phyloP scores from a whole-genome alignment of 164 flowering plant species.

The Warburgia ugandensis region DNA sequence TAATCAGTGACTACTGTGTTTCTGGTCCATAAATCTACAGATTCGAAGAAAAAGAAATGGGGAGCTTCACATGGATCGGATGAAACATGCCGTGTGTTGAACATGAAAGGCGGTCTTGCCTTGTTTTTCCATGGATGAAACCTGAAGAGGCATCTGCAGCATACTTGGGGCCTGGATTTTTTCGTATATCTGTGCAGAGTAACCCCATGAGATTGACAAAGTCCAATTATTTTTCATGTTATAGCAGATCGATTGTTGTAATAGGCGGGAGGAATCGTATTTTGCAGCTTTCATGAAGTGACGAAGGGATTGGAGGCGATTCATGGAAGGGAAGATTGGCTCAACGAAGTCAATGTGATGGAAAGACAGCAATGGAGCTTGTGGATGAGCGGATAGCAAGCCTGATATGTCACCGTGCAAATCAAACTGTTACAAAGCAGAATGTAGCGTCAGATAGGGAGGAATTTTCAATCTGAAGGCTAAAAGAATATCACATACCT shows the following conservation, averaged over 20 bases:
- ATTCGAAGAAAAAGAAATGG: conserved; percentile 46
- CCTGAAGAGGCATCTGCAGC: conserved; percentile 38
- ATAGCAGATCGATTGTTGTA: conserved; percentile 67
- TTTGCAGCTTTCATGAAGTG: conserved; percentile 45
- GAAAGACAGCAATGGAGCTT: conserved; percentile 45
- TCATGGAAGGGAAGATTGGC: conserved; percentile 62
- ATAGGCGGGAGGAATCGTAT: conserved; percentile 33
- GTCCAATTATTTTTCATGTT: conserved; percentile 53
- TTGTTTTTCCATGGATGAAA: conserved; percentile 40
- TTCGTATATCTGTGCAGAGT: conserved; percentile 53
- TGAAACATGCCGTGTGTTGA: conserved; percentile 33
- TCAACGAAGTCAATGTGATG: conserved; percentile 59
- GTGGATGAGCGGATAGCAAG: conserved; percentile 52
- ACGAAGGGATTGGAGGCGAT: conserved; percentile 29
- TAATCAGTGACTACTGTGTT: conserved; percentile 25
- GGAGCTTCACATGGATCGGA: conserved; percentile 53
- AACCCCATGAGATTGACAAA: conserved; percentile 73
- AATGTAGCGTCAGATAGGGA: neutral
- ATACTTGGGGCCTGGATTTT: conserved; percentile 30
- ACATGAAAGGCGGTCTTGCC: conserved; percentile 27
- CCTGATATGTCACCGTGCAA: conserved; percentile 51
- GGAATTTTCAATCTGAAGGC: neutral
- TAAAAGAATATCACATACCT: conserved; percentile 20
- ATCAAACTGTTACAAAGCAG: conserved; percentile 37
- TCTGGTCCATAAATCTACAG: conserved; percentile 12